phyloP scores from a whole-genome alignment of 1,139 yeast genomes.

The Scheffersomyces segobiensis region DNA sequence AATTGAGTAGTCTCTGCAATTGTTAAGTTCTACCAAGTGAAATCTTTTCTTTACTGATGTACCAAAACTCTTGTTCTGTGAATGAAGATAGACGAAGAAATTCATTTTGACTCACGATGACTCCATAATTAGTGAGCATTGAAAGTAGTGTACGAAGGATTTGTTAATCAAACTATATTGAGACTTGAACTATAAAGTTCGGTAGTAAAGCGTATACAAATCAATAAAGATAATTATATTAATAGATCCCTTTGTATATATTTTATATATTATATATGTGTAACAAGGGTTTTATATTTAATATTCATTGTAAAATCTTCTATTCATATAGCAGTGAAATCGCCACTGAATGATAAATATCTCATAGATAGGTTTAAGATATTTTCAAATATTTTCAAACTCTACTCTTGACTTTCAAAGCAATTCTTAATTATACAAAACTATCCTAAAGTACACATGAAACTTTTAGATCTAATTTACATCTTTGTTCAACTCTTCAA shows the following conservation, averaged over 20 bases:
- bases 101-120: background rate
- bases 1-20: background rate
- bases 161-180: no score
- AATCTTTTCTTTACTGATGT: background rate
- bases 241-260: no score
- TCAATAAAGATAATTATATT: no score
- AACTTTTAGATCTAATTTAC: background rate
- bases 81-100: background rate
- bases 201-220: no score
- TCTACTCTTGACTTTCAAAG: background rate
- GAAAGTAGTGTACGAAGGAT: background rate
- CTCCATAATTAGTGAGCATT: background rate
- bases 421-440: background rate
- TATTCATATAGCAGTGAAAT: no score
- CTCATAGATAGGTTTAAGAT: no score
- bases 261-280: no score
- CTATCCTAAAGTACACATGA: background rate
- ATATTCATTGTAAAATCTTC: no score
- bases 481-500: conserved; percentile 34
- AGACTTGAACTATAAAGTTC: no score
- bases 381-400: background rate
- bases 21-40: background rate
- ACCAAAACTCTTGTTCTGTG: background rate
- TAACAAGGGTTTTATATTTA: no score
- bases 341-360: no score